These are phyloP conservation scores for Phialophora expanda DNA, from an alignment of 2,329 filamentous ascomycete genomes.

Conservation along the genomic window DNA sequence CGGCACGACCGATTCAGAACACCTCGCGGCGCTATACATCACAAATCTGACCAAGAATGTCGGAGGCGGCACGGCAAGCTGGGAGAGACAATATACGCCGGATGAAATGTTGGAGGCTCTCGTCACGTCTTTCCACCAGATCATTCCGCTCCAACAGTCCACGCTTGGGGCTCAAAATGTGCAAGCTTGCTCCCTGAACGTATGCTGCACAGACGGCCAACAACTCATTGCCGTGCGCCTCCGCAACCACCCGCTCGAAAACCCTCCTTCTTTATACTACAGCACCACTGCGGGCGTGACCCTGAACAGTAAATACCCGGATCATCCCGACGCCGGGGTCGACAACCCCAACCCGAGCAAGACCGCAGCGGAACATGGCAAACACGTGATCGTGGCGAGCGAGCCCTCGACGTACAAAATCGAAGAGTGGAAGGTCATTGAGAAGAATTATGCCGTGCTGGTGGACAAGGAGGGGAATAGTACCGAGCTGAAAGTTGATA, in stretches of 20 bases:
- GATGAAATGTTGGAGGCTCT: slow-evolving; percentile 54
- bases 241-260: slow-evolving; percentile 58
- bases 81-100: slow-evolving; percentile 52
- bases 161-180: slow-evolving; percentile 47
- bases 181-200: slow-evolving; percentile 58
- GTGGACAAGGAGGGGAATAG: slow-evolving; percentile 48
- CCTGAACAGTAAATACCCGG: slow-evolving; percentile 59
- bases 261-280: slow-evolving; percentile 60
- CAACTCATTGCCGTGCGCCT: slow-evolving; percentile 59
- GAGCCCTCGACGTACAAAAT: slow-evolving; percentile 61
- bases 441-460: slow-evolving; percentile 53
- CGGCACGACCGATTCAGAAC: slow-evolving; percentile 60
- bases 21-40: slow-evolving; percentile 53
- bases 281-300: slow-evolving; percentile 57
- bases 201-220: slow-evolving; percentile 58
- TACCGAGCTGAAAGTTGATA: slow-evolving; percentile 22
- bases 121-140: slow-evolving; percentile 49
- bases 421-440: slow-evolving; percentile 57
- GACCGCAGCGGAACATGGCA: slow-evolving; percentile 52
- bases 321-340: slow-evolving; percentile 51
- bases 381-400: slow-evolving; percentile 56
- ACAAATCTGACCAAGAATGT: slow-evolving; percentile 38
- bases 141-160: slow-evolving; percentile 53
- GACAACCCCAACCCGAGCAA: slow-evolving; percentile 44
- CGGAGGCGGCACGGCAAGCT: slow-evolving; percentile 43